These are phyloP conservation scores for Auriscalpium orientale DNA, from an alignment of 768 basidiomycete species.

Conservation along the genomic window DNA sequence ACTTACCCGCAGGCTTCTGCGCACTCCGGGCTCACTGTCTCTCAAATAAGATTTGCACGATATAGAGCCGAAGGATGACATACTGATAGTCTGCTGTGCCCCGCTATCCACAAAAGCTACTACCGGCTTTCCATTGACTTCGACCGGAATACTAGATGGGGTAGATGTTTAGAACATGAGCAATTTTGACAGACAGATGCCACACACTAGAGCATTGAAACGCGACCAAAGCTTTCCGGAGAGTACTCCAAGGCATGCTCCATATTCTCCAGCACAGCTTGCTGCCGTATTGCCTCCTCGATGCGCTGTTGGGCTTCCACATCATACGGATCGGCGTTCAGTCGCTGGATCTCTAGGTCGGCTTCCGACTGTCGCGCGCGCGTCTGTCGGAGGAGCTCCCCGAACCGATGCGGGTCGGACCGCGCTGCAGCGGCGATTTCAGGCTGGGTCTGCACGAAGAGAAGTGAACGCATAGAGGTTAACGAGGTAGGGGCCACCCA, in stretches of 20 bases:
- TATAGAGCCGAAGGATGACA: slow-evolving; percentile 21
- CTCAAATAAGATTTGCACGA: not conserved
- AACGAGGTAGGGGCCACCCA: slow-evolving; percentile 25
- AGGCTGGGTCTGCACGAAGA: slow-evolving; percentile 54
- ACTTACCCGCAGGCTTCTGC: slow-evolving; percentile 86
- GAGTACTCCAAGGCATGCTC: slow-evolving; percentile 90
- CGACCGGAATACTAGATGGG: slow-evolving; percentile 65
- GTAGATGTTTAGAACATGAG: not conserved
- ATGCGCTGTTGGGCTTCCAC: slow-evolving; percentile 89
- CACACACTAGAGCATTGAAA: slow-evolving; percentile 96
- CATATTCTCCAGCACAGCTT: slow-evolving; percentile 88
- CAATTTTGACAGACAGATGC: slow-evolving; percentile 1
- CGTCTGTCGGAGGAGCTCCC: slow-evolving; percentile 58
- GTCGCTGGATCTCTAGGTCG: slow-evolving; percentile 52
- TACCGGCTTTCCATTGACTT: slow-evolving; percentile 84
- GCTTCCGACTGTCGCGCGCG: slow-evolving; percentile 47
- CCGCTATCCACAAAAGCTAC: slow-evolving; percentile 99
- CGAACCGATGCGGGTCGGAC: slow-evolving; percentile 65
- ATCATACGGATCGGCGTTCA: slow-evolving; percentile 87
- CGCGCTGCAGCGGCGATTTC: slow-evolving; percentile 71
- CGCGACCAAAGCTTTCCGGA: slow-evolving; percentile 89
- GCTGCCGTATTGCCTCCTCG: slow-evolving; percentile 85
- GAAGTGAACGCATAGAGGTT: not conserved
- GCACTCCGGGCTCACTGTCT: slow-evolving; percentile 80
- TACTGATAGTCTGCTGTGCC: slow-evolving; percentile 95